Base-by-base conservation (phyloP, 129 eudicot species). In the Lactuca sativa region DNA sequence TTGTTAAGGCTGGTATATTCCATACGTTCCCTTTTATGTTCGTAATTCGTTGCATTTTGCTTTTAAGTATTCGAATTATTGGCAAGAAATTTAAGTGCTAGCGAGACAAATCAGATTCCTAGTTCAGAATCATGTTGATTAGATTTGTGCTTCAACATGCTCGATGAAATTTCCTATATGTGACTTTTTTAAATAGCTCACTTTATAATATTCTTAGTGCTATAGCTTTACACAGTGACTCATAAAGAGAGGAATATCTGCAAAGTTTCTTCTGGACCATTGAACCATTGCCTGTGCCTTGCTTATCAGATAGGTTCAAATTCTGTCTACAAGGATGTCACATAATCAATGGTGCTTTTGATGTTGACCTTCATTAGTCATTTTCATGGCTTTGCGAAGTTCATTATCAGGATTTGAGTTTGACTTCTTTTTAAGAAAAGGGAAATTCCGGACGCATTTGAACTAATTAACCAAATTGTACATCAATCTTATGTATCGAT, bases 1-100 rank as follows among this genome's bases (percentile, higher is more conserved):
- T 95, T 66, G 74, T 74, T 61, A 95, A 90, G 73, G 90, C 99
- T 83, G 99, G 99, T 95, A 95, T 53, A 72, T 77, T 80, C 37
- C 34, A 30, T 77, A 32, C 67, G 32, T 62, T 52, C 21, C 32
- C 66, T 59, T 59, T 41, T 68, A 9, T 62, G 9, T 13, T 64
- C 36, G 14, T 16, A 63, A 0, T 63, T 40, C 40, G 25, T 64
- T 74, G 65, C 54, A 53, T 38, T 6, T 73, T 54, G 41, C 15
- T 6, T 64, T 54, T 4, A 15, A 16, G 14, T 12, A 16, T 60
- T 4, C 41, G 12, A 72, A 17, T 49, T 48, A 18, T 21, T 12
- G 36, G 56, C 8, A 25, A 17, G 52, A 36, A 34, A 17, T 47
- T 71, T 51, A 7, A 41, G 8, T 9, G 48, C 37, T 34, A 34